phyloP scores from a whole-genome alignment of 192 early-diverging fungal genomes.

The Polychytrium aggregatum region DNA sequence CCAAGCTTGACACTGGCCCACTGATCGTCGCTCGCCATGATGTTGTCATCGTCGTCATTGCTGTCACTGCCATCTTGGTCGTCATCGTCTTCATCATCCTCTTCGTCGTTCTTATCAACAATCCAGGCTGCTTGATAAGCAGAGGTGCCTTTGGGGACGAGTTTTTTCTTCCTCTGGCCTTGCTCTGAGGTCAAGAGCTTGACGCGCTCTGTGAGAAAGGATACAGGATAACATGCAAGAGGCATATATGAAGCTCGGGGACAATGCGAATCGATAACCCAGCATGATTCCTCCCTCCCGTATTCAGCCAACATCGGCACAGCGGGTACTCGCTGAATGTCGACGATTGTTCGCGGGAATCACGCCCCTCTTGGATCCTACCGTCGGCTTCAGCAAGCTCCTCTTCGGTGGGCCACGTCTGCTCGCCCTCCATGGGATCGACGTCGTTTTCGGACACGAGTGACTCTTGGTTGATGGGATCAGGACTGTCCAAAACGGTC shows the following conservation, averaged over 20 bases:
- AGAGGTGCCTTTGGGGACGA: conserved; percentile 92
- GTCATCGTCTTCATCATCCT: conserved; percentile 46
- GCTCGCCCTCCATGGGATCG: conserved; percentile 82
- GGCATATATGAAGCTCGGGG: too few relatives aligned
- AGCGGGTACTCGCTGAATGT: too few relatives aligned
- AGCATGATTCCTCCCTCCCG: conserved; percentile 13
- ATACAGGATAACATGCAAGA: too few relatives aligned
- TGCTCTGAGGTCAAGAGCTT: too few relatives aligned
- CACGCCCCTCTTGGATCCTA: conserved; percentile 8
- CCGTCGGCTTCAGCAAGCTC: conserved; percentile 75
- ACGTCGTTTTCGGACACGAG: conserved; percentile 79
- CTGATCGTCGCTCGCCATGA: conserved; percentile 35
- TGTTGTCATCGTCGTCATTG: conserved; percentile 30
- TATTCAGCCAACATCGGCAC: too few relatives aligned
- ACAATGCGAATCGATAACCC: too few relatives aligned
- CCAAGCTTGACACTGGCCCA: conserved; percentile 13
- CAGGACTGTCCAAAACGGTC: conserved; percentile 55
- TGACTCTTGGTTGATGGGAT: conserved; percentile 52
- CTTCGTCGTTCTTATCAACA: conserved; percentile 64
- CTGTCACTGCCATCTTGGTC: conserved; percentile 22
- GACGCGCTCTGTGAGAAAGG: too few relatives aligned
- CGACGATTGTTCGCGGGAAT: too few relatives aligned
- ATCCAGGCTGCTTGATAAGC: conserved; percentile 98
- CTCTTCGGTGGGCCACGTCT: conserved; percentile 98
- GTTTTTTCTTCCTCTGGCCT: conserved; percentile 49